These are phyloP conservation scores for Globisporangium solare DNA, from an alignment of 352 stramenopile species.

Conservation along the genomic window DNA sequence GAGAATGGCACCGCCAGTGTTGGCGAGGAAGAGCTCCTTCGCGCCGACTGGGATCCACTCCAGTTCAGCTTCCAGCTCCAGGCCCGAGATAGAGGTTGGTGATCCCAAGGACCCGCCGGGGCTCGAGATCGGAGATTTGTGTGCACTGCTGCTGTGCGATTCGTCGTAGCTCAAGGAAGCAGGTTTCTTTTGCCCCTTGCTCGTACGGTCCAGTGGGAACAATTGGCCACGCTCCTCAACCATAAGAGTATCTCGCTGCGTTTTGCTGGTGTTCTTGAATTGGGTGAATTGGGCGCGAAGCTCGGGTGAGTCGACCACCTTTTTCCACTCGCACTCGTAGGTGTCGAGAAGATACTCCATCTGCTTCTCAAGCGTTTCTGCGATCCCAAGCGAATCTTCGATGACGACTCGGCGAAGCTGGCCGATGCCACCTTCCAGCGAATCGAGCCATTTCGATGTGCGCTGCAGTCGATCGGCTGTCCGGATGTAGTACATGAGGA, in stretches of 20 bases:
- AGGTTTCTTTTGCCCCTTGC: conserved; percentile 54
- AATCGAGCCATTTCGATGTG: conserved; percentile 88
- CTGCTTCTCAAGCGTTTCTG: conserved; percentile 63
- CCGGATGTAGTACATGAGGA: conserved; percentile 93
- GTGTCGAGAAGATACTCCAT: conserved; percentile 90
- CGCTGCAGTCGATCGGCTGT: conserved; percentile 64
- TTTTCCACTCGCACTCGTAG: conserved; percentile 93
- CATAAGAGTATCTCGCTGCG: conserved; percentile 53
- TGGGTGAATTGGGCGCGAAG: conserved; percentile 83
- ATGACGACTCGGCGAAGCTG: conserved; percentile 71
- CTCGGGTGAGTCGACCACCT: conserved; percentile 85
- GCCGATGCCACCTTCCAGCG: conserved; percentile 63
- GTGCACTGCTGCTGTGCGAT: conserved; percentile 10
- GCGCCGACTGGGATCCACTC: conserved; percentile 80
- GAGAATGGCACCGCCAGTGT: conserved; percentile 83
- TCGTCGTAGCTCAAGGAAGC: conserved; percentile 40
- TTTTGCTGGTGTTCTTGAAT: conserved; percentile 88
- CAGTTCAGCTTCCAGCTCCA: conserved; percentile 7
- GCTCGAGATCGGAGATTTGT: not conserved
- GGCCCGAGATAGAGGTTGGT: conserved; percentile 32
- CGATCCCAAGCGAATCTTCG: conserved; percentile 88
- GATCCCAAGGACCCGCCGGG: conserved; percentile 11
- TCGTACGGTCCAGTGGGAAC: conserved; percentile 60
- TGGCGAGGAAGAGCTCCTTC: conserved; percentile 64
- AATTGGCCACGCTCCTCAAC: conserved; percentile 83